These are phyloP conservation scores for Malus hybrid DNA, from an alignment of 331 rosid genomes.

Conservation along the genomic window DNA sequence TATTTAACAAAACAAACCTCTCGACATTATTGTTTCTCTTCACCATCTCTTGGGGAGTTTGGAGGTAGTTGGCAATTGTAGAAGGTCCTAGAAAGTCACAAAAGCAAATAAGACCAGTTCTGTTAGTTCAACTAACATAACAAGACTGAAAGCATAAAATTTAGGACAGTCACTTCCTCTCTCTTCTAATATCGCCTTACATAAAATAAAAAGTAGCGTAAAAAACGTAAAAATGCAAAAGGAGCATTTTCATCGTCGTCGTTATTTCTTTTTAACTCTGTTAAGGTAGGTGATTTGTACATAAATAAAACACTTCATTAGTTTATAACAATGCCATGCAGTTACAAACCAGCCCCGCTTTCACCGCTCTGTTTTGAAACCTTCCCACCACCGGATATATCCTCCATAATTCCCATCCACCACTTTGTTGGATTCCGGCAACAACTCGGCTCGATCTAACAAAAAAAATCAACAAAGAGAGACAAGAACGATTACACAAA, in stretches of 20 bases:
- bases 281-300: neutral
- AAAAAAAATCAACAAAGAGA: too few relatives aligned
- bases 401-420: constrained; percentile 11
- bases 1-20: too few relatives aligned
- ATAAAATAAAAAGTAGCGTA: too few relatives aligned
- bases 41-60: neutral
- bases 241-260: neutral
- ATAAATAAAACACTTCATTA: neutral
- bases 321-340: neutral
- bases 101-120: neutral
- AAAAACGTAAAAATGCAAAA: neutral
- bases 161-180: neutral
- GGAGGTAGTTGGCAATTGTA: neutral
- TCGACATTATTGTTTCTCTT: neutral
- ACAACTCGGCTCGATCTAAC: neutral
- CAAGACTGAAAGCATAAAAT: neutral
- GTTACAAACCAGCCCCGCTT: constrained; percentile 12
- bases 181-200: neutral
- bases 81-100: neutral
- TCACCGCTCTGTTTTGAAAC: constrained; percentile 22
- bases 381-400: constrained; percentile 5
- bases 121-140: neutral
- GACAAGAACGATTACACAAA: neutral
- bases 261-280: neutral
- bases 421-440: constrained; percentile 10